Evolutionary conservation across 495 filamentous ascomycete genomes (phyloP).

Genomic region (Aspergillus bertholletiae): DNA sequence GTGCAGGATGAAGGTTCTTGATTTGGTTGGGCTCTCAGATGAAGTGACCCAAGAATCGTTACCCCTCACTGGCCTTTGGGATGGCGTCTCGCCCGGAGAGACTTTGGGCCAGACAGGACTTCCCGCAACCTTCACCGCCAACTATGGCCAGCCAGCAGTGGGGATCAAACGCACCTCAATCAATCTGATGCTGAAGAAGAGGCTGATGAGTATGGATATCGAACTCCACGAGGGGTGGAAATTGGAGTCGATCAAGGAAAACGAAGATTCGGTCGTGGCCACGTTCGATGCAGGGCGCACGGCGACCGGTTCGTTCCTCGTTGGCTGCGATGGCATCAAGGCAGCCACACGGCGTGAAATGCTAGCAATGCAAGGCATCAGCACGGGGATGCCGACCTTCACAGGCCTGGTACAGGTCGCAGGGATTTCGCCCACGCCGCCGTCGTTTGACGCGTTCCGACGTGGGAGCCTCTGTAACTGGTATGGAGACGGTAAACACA

Average conservation of each 20-base stretch:
- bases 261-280: slow-evolving; percentile 11
- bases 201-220: slow-evolving; percentile 3
- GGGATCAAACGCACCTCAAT: slow-evolving; percentile 10
- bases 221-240: slow-evolving; percentile 13
- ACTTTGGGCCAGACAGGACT: slow-evolving; percentile 4
- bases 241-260: slow-evolving; percentile 8
- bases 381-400: background rate
- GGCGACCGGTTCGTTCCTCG: slow-evolving; percentile 15
- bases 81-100: background rate
- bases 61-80: background rate
- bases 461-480: slow-evolving; percentile 11
- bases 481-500: slow-evolving; percentile 18
- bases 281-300: slow-evolving; percentile 5
- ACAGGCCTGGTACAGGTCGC: slow-evolving; percentile 2
- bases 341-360: slow-evolving; percentile 8
- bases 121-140: slow-evolving; percentile 1
- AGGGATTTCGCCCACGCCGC: slow-evolving; percentile 12
- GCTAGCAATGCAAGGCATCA: background rate
- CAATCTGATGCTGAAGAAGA: slow-evolving; percentile 9
- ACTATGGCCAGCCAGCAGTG: slow-evolving; percentile 8
- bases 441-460: background rate
- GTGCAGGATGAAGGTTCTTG: slow-evolving; percentile 3
- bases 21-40: background rate
- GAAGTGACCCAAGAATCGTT: background rate
- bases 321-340: slow-evolving; percentile 24